A percentile compares a stretch with the other conserved stretches of the same genome.
These are phyloP conservation scores for Tolypocladium cylindrosporum DNA, from an alignment of 2,329 filamentous ascomycete species.

Conservation along the genomic window DNA sequence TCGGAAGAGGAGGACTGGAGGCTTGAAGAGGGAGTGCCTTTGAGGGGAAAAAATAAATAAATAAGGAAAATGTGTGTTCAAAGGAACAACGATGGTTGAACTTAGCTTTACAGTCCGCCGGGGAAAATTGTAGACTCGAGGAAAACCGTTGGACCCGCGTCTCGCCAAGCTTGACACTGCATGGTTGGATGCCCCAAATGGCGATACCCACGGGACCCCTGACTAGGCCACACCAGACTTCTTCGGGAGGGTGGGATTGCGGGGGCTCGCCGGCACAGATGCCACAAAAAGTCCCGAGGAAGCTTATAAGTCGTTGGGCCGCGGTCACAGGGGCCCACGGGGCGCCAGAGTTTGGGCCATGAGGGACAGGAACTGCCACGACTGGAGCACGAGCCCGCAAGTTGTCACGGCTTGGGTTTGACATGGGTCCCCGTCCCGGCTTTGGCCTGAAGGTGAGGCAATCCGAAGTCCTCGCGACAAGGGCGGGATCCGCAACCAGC, in stretches of 20 bases:
- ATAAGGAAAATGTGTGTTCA: background rate
- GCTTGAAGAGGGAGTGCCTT: background rate
- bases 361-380: background rate
- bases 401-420: background rate
- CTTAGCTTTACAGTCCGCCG: background rate
- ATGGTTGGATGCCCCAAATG: background rate
- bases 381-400: background rate
- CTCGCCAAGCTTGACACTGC: background rate
- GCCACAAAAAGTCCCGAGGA: background rate
- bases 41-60: background rate
- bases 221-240: background rate
- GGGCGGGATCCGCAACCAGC: background rate
- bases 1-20: background rate
- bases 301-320: background rate
- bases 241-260: background rate
- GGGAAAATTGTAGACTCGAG: background rate
- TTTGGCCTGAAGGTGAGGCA: background rate
- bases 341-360: background rate
- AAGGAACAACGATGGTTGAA: background rate
- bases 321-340: background rate
- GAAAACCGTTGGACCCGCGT: background rate
- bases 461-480: background rate
- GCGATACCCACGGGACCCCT: slow-evolving; percentile 3
- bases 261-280: background rate
- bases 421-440: background rate